A percentile compares a stretch with the other conserved stretches of the same genome.
These are phyloP conservation scores for Acrocalymma vagum DNA, from an alignment of 2,329 filamentous ascomycete genomes.

Conservation along the genomic window DNA sequence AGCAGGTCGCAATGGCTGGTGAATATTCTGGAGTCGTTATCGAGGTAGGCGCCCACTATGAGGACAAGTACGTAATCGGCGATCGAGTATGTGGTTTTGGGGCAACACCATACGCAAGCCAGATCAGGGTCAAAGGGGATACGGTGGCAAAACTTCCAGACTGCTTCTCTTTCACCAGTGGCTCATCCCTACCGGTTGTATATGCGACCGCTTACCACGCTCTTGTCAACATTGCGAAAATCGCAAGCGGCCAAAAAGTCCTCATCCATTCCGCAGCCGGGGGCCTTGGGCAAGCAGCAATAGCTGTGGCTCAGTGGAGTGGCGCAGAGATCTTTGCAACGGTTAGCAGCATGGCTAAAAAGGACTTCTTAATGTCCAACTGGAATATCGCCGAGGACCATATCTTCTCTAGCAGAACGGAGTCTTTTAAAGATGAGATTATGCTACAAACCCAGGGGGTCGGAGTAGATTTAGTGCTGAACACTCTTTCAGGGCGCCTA, in stretches of 20 bases:
- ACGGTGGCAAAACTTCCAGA: too few relatives aligned
- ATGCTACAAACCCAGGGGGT: slow-evolving; percentile 20
- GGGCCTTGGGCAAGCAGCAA: slow-evolving; percentile 22
- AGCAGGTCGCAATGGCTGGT: neutral
- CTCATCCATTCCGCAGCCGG: slow-evolving; percentile 30
- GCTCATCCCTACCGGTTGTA: slow-evolving; percentile 17
- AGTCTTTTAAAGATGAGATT: slow-evolving; percentile 9
- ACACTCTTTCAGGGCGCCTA: slow-evolving; percentile 28
- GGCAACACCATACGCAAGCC: slow-evolving; percentile 2
- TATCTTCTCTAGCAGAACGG: slow-evolving; percentile 31
- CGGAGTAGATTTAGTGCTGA: slow-evolving; percentile 47
- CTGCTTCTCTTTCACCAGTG: slow-evolving; percentile 18
- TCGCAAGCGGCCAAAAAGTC: slow-evolving; percentile 34
- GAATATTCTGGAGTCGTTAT: slow-evolving; percentile 27
- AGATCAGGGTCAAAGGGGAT: too few relatives aligned
- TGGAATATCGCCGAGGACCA: slow-evolving; percentile 24
- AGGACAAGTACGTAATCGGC: slow-evolving; percentile 6
- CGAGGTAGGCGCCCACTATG: neutral
- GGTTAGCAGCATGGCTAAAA: slow-evolving; percentile 16
- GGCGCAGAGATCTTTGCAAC: slow-evolving; percentile 25
- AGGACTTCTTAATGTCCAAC: slow-evolving; percentile 7
- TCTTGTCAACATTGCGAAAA: slow-evolving; percentile 26
- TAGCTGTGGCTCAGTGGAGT: slow-evolving; percentile 16
- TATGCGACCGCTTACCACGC: slow-evolving; percentile 18
- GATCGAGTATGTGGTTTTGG: slow-evolving; percentile 19